Evolutionary conservation across 169 alveolate genomes (phyloP).

Genomic region (Gregarina niphandrodes): DNA sequence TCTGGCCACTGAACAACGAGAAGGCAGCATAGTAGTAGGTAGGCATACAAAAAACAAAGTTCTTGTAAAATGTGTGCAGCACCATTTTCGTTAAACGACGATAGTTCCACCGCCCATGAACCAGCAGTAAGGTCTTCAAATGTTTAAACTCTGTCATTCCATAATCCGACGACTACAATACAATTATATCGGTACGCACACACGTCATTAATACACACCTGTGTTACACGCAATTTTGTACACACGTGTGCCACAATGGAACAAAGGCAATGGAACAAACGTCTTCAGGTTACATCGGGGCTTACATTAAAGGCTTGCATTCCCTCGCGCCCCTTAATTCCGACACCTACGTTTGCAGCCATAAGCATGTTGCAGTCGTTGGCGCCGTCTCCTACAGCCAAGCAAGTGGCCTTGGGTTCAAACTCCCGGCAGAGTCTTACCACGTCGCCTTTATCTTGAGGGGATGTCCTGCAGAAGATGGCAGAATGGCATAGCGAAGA

Average conservation of each 20-base stretch:
- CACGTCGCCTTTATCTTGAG: no score
- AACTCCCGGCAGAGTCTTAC: conserved; percentile 17
- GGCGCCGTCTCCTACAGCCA: conserved; percentile 96
- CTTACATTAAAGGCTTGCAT: conserved; percentile 56
- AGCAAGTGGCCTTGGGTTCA: conserved; percentile 41
- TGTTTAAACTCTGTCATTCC: conserved; percentile 44
- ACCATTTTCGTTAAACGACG: conserved; percentile 68
- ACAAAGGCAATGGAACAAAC: no score
- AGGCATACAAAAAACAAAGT: conserved; percentile 70
- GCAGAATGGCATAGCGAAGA: no score
- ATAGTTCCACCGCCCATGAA: conserved; percentile 66
- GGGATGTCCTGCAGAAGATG: no score
- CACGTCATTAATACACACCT: no score
- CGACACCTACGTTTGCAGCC: conserved; percentile 93
- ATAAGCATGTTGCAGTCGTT: conserved; percentile 91
- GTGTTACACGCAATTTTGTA: no score
- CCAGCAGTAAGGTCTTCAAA: conserved; percentile 44
- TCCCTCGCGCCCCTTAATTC: conserved; percentile 86
- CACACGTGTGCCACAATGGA: no score
- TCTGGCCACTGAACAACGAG: conserved; percentile 71
- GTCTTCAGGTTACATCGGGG: no score
- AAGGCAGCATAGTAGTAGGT: conserved; percentile 64
- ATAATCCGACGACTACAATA: conserved; percentile 31
- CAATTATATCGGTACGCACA: conserved; percentile 4
- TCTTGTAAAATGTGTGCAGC: conserved; percentile 84